These are phyloP conservation scores for Podospora australis DNA, from an alignment of 495 filamentous ascomycete genomes.

Conservation along the genomic window DNA sequence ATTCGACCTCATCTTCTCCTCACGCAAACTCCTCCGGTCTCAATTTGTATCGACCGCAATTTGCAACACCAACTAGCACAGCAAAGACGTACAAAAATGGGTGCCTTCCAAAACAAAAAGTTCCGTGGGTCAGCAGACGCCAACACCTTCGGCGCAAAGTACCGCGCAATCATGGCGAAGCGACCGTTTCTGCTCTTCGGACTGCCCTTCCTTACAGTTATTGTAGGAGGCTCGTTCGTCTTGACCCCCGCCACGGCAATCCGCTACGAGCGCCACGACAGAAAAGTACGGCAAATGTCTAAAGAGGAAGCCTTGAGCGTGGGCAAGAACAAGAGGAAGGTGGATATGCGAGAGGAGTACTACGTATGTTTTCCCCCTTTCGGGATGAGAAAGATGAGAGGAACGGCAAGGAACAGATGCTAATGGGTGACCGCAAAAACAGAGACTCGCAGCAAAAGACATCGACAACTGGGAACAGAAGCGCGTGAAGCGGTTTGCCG, in stretches of 20 bases:
- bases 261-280: constrained; percentile 86
- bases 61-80: not conserved
- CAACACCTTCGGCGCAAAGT: constrained; percentile 64
- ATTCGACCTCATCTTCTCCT: not conserved
- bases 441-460: constrained; percentile 88
- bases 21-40: too few species aligned
- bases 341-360: constrained; percentile 86
- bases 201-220: constrained; percentile 84
- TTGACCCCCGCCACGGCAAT: constrained; percentile 90
- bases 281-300: constrained; percentile 72
- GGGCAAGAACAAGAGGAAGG: constrained; percentile 58
- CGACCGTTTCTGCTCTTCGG: constrained; percentile 93
- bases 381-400: not conserved
- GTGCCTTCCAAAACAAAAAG: constrained; percentile 64
- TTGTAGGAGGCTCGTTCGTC: constrained; percentile 92
- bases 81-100: constrained; percentile 46
- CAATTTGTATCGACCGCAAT: too few species aligned
- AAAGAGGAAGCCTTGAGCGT: constrained; percentile 82
- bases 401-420: too few species aligned
- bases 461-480: constrained; percentile 95
- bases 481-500: constrained; percentile 76
- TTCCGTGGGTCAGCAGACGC: constrained; percentile 55
- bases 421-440: constrained; percentile 4
- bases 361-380: constrained; percentile 58
- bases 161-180: constrained; percentile 60